Evolutionary conservation across 2,329 filamentous ascomycete species (phyloP).

Genomic region (Fusarium sterilihyphosum): DNA sequence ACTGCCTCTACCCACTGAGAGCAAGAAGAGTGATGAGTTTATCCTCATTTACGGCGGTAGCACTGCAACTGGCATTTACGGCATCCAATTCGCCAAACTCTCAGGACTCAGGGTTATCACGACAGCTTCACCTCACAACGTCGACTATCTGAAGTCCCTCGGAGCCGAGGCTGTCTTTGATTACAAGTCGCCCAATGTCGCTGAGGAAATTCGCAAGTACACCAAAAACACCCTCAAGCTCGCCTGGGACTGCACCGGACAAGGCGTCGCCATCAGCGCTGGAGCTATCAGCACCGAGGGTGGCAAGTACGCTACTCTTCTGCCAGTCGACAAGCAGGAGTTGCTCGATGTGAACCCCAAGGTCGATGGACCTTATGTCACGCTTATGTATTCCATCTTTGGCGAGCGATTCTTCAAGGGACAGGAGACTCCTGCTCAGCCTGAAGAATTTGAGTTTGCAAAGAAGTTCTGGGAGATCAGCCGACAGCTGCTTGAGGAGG

Average conservation of each 20-base stretch:
- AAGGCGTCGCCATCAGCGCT: not conserved
- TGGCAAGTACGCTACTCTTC: constrained; percentile 9
- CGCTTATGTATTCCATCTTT: constrained; percentile 18
- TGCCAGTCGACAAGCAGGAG: not conserved
- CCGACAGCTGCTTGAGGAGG: not conserved
- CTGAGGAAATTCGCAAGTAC: constrained; percentile 39
- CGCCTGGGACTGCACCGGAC: constrained; percentile 39
- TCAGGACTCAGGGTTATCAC: constrained; percentile 50
- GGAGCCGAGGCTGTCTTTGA: constrained; percentile 58
- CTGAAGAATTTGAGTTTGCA: constrained; percentile 8
- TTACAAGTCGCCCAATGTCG: constrained; percentile 48
- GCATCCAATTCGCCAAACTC: constrained; percentile 53
- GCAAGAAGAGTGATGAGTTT: constrained; percentile 49
- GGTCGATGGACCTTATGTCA: constrained; percentile 3
- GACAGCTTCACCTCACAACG: constrained; percentile 50
- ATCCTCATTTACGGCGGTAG: constrained; percentile 58
- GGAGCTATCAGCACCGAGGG: constrained; percentile 5
- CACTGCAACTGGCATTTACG: constrained; percentile 65
- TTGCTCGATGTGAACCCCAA: constrained; percentile 2
- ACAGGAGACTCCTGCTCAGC: not conserved
- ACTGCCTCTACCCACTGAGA: constrained; percentile 56
- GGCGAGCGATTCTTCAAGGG: constrained; percentile 7
- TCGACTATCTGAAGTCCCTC: constrained; percentile 47
- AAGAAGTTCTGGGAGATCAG: constrained; percentile 10
- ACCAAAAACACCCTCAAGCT: constrained; percentile 38